phyloP scores from a whole-genome alignment of 352 stramenopile genomes.

The Phytophthora capsici region DNA sequence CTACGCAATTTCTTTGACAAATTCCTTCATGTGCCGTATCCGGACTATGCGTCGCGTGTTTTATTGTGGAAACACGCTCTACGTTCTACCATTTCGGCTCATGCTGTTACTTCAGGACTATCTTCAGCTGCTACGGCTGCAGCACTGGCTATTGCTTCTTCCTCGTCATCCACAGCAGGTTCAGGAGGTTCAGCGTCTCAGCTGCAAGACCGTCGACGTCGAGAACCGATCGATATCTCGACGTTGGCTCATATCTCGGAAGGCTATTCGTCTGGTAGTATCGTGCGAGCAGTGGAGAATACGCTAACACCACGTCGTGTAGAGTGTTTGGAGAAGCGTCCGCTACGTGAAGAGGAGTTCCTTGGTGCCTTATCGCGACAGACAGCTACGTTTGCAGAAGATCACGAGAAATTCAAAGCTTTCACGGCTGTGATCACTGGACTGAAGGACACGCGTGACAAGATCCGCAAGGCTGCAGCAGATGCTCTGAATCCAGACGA shows the following conservation, averaged over 20 bases:
- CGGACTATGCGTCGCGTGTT: conserved; percentile 91
- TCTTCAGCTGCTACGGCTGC: conserved; percentile 20
- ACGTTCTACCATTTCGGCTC: conserved; percentile 48
- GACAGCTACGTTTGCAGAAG: conserved; percentile 65
- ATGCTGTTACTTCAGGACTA: conserved; percentile 40
- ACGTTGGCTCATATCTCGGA: conserved; percentile 92
- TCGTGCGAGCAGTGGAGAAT: conserved; percentile 74
- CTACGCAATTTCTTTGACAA: conserved; percentile 93
- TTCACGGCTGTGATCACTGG: conserved; percentile 81
- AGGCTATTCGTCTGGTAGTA: conserved; percentile 90
- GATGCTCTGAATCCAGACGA: conserved; percentile 69
- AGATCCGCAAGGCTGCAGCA: conserved; percentile 63
- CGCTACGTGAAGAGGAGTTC: conserved; percentile 89
- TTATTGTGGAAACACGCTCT: conserved; percentile 91
- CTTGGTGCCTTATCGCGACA: conserved; percentile 74
- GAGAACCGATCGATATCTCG: conserved; percentile 81
- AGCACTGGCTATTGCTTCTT: conserved; percentile 33
- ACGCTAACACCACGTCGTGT: conserved; percentile 84
- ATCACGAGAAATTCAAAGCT: conserved; percentile 78
- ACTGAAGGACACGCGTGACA: conserved; percentile 75
- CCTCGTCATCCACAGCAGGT: conserved; percentile 15
- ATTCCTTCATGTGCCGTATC: conserved; percentile 92
- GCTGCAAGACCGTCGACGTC: conserved; percentile 22
- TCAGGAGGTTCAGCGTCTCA: conserved; percentile 10
- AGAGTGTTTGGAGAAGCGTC: conserved; percentile 79